Conservation (phyloP, 352 stramenopile genomes). For the Lagenidium sp. region DNA sequence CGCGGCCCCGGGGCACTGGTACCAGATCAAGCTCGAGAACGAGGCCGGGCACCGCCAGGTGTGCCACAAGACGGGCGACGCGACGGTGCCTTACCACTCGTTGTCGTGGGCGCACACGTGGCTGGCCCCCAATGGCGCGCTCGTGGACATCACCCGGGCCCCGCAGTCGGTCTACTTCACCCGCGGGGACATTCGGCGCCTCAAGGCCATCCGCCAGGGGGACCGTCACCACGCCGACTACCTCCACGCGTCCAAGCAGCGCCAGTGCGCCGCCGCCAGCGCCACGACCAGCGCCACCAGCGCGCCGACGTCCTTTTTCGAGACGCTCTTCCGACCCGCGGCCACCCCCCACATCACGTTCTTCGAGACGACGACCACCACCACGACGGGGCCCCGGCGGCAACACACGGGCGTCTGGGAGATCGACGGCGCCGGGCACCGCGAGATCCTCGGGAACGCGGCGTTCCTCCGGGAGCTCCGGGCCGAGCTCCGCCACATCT, state of each 20-base stretch:
- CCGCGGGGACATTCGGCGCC: constrained; percentile 32
- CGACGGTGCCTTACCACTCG: constrained; percentile 72
- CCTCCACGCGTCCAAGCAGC: constrained; percentile 26
- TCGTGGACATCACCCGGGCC: constrained; percentile 58
- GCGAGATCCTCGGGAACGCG: constrained; percentile 63
- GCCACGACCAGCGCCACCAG: neutral
- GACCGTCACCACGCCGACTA: constrained; percentile 57
- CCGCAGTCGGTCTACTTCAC: constrained; percentile 74
- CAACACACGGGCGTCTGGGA: constrained; percentile 81
- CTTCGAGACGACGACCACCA: constrained; percentile 41
- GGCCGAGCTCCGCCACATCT: constrained; percentile 58
- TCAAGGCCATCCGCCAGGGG: constrained; percentile 32
- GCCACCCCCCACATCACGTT: constrained; percentile 60
- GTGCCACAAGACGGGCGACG: constrained; percentile 68
- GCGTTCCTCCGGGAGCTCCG: constrained; percentile 69
- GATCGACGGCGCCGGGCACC: constrained; percentile 57
- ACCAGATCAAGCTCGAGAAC: constrained; percentile 40
- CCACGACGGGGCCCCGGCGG: too few species aligned
- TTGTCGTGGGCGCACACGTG: constrained; percentile 73
- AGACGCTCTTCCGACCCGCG: constrained; percentile 45
- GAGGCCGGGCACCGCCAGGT: constrained; percentile 33
- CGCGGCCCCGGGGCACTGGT: constrained; percentile 51
- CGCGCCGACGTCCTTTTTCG: constrained; percentile 30
- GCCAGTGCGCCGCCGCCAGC: constrained; percentile 15
- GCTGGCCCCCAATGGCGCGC: constrained; percentile 31